Evolutionary conservation across 140 eudicot species (phyloP), one percentile per base, ranked within the genome.

Genomic region (Ambrosia hybrid): DNA sequence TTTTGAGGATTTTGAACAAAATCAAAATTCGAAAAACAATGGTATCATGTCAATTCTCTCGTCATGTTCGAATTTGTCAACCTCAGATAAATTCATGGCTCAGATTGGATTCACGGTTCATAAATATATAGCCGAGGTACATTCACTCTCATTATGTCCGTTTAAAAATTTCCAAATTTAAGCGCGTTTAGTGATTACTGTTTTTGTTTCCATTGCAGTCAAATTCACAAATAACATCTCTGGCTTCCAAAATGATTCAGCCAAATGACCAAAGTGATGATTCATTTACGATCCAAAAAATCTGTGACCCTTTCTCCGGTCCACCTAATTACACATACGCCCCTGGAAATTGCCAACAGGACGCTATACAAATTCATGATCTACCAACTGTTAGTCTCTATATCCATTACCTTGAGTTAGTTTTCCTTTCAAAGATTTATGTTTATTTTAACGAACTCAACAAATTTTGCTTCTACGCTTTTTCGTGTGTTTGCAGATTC

Each of bases 231-330:
- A 78, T 88, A 34, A 48, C 73, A 56, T 72, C 56, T 0, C 16
- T 71, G 74, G 66, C 73, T 0, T 69, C 45, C 7, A 66, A 71
- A 73, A 56, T 82, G 67, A 65, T 76, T 66, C 76, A 57, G n/a
- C 55, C 81, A 36, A 62, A 65, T 14, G 84, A 60, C 68, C 72
- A 63, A 45, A 38, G 48, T 3, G 79, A 79, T 34, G 68, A 79
- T 45, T 70, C 73, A 1, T n/a, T n/a, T n/a, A n/a, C n/a, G n/a
- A n/a, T n/a, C n/a, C n/a, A n/a, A n/a, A n/a, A n/a, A n/a, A n/a
- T 56, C 73, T 88, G 91, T 59, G 78, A 88, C 68, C 91, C 91
- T 73, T 85, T 85, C 69, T 45, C 85, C 2, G 69, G 74, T 7
- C 76, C 85, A 69, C 89, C 95, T 36, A 76, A 66, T 70, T 88